Conservation (phyloP, 108 stramenopile species). For the Nitzschia sp. region DNA sequence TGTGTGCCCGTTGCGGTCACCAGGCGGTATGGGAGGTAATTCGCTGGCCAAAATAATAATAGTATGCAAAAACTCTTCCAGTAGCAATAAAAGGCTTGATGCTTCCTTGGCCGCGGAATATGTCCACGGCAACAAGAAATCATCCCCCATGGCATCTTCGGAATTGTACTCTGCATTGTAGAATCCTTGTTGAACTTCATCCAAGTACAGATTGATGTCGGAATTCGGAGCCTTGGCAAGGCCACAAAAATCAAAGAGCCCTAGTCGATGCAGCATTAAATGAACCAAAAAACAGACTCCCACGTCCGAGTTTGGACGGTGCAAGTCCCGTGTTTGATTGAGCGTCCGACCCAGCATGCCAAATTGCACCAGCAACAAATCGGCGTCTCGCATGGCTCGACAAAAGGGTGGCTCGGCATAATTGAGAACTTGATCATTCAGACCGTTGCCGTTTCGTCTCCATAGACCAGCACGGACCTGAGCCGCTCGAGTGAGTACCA, state of each 20-base stretch:
- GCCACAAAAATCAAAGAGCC: conserved; percentile 67
- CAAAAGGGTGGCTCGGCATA: conserved; percentile 95
- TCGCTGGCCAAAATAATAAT: conserved; percentile 75
- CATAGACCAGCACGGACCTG: conserved; percentile 92
- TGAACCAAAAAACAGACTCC: conserved; percentile 52
- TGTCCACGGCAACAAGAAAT: conserved; percentile 56
- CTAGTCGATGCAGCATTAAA: conserved; percentile 73
- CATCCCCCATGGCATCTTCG: conserved; percentile 24
- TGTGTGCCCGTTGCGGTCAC: conserved; percentile 45
- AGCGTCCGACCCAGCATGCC: conserved; percentile 58
- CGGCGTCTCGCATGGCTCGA: conserved; percentile 86
- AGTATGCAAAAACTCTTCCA: conserved; percentile 75
- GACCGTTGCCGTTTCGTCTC: conserved; percentile 90
- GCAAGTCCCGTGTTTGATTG: conserved; percentile 19
- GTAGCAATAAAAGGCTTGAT: conserved; percentile 40
- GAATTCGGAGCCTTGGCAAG: conserved; percentile 57
- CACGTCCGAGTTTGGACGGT: conserved; percentile 36
- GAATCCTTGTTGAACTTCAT: conserved; percentile 56
- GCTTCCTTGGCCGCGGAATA: conserved; percentile 64
- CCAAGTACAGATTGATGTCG: conserved; percentile 51
- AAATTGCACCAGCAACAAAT: conserved; percentile 83
- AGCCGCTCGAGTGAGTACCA: conserved; percentile 72
- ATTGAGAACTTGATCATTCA: conserved; percentile 85
- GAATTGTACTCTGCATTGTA: conserved; percentile 56
- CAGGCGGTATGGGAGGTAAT: conserved; percentile 64